Evolutionary conservation across 179 eudicot species (phyloP), one percentile per base, ranked within the genome.

Genomic region (Heliamphora ciliata): DNA sequence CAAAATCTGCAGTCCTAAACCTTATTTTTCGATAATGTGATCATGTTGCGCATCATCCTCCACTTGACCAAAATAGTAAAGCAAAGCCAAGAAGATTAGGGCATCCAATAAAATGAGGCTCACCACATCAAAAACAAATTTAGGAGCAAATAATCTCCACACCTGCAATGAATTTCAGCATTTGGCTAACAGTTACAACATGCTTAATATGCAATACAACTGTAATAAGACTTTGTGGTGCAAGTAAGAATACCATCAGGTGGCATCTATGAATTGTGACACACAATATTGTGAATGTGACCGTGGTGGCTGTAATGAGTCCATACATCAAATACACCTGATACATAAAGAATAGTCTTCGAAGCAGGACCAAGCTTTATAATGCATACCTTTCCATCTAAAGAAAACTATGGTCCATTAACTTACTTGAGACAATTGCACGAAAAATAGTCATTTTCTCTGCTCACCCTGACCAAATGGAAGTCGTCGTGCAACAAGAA

Each of bases 131-230:
- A 95, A 95, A 64, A 95, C 98, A 78, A 90, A 95, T 83, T 95
- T 95, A 44, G 98, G 98, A 58, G 98, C 97, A 87, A 95, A 95
- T 76, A 95, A 86, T 50, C 98, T 98, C 98, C 98, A 95, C 7
- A 95, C 98, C 98, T 95, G 91, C 89, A 89, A 72, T 48, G 6
- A 84, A 80, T 55, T 11, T 40, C 58, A 21, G 46, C 65, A 84
- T 66, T 77, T 15, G 4, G 76, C 68, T 18, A 70, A 74, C 40
- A 31, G 78, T 81, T 64, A 83, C n/a, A n/a, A 73, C 18, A 63
- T 58, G 72, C 70, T 58, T 47, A 58, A 79, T 48, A 55, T 56
- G 74, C 79, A 67, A 54, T 40, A 70, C 7, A 77, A 74, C 61
- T 54, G 58, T 8, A 70, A 60, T 46, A 68, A 21, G 74, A 80